These are phyloP conservation scores for Chenopodium quinoa DNA, from an alignment of 148 eudicot species.

Conservation along the genomic window DNA sequence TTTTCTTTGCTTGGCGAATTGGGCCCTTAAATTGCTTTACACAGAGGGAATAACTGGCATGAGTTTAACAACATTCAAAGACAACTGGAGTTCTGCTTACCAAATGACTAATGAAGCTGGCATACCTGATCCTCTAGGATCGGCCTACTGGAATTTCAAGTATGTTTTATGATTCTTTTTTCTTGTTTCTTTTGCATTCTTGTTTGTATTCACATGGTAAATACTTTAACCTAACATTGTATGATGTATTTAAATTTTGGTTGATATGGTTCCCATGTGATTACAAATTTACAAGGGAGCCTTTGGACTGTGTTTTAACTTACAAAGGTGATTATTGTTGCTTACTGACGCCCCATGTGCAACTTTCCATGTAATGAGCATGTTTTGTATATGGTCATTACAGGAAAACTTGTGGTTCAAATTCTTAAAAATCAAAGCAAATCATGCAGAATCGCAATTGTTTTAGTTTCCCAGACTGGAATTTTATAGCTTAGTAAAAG, in stretches of 20 bases:
- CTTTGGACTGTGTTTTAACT: not conserved
- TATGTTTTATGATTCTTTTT: conserved; percentile 31
- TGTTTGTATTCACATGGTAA: not conserved
- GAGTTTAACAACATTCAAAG: conserved; percentile 70
- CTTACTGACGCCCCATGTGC: not conserved
- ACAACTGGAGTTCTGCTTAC: conserved; percentile 84
- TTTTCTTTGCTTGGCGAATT: conserved; percentile 10
- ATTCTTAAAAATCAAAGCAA: not conserved
- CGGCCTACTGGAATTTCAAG: conserved; percentile 84
- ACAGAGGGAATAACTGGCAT: conserved; percentile 91
- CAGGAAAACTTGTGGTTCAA: not conserved
- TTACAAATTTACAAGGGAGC: too few species aligned
- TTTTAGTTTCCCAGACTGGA: not conserved
- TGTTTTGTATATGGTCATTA: not conserved
- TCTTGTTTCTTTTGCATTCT: not conserved
- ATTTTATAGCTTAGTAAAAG: not conserved
- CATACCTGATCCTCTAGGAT: conserved; percentile 82
- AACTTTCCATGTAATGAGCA: not conserved
- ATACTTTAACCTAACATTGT: not conserved
- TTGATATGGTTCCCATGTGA: not conserved
- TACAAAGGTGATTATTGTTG: not conserved
- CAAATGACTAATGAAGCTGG: conserved; percentile 85
- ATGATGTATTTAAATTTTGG: not conserved
- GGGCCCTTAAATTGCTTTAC: conserved; percentile 19
- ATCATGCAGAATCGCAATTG: not conserved